A percentile compares a stretch with the other conserved stretches of the same genome.
These are phyloP conservation scores for Moesziomyces sp. DNA, from an alignment of 1,284 basidiomycete genomes.

Conservation along the genomic window DNA sequence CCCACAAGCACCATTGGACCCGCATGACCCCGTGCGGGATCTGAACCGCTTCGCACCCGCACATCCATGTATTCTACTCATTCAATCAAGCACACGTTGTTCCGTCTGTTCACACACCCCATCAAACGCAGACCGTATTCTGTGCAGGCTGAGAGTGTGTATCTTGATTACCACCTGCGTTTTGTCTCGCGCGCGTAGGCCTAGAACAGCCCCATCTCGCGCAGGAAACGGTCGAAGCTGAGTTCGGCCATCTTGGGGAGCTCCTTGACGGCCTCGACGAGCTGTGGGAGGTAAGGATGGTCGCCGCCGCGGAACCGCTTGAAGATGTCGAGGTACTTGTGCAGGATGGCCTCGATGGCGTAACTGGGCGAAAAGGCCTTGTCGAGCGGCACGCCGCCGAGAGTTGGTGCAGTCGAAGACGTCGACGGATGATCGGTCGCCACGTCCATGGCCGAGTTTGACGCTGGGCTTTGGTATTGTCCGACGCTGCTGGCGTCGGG, in stretches of 20 bases:
- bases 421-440: constrained; percentile 14
- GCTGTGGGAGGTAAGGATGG: constrained; percentile 47
- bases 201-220: constrained; percentile 40
- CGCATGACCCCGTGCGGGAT: too few relatives aligned
- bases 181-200: background rate
- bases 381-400: constrained; percentile 19
- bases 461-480: constrained; percentile 5
- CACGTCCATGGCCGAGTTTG: background rate
- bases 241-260: constrained; percentile 49
- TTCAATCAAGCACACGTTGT: too few relatives aligned
- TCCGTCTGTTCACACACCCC: too few relatives aligned
- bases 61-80: too few relatives aligned
- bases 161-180: too few relatives aligned
- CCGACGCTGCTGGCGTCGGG: constrained; percentile 4
- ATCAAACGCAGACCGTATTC: too few relatives aligned
- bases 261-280: constrained; percentile 54
- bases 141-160: too few relatives aligned
- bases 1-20: too few relatives aligned
- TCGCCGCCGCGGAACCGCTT: constrained; percentile 50
- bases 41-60: too few relatives aligned
- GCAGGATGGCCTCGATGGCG: constrained; percentile 53
- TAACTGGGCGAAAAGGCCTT: constrained; percentile 40
- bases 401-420: constrained; percentile 4
- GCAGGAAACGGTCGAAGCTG: constrained; percentile 34
- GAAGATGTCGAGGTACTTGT: constrained; percentile 55